phyloP scores from a whole-genome alignment of 225 moss, liverwort and hornwort species.

The Sphagnum contortum region DNA sequence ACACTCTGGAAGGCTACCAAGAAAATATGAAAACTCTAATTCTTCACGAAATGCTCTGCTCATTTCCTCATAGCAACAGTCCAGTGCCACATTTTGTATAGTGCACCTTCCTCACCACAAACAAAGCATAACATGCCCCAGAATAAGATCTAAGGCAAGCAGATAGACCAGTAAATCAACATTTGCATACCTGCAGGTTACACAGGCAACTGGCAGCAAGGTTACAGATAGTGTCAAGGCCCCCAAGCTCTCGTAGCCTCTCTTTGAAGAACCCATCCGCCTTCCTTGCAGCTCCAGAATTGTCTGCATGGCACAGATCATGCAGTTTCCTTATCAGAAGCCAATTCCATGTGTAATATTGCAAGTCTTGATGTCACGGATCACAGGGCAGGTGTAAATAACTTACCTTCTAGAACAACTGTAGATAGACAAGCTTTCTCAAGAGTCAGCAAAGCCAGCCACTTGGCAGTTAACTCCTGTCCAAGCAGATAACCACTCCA shows the following conservation, averaged over 20 bases:
- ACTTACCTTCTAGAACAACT: conserved; percentile 83
- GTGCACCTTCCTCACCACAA: too few relatives aligned
- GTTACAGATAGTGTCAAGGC: conserved; percentile 87
- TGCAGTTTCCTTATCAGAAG: too few relatives aligned
- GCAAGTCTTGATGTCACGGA: too few relatives aligned
- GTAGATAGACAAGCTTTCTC: conserved; percentile 99
- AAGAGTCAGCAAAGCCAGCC: conserved; percentile 87
- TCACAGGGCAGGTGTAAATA: too few relatives aligned
- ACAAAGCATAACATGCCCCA: too few relatives aligned
- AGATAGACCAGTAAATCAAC: background rate
- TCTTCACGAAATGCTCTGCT: too few relatives aligned
- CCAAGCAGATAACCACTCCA: conserved; percentile 74
- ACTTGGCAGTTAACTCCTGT: conserved; percentile 90
- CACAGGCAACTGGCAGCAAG: conserved; percentile 82
- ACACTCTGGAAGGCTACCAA: too few relatives aligned
- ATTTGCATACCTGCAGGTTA: conserved; percentile 65
- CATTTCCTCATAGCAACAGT: too few relatives aligned
- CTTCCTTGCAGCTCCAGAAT: conserved; percentile 63
- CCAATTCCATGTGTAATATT: too few relatives aligned
- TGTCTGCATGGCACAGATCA: conserved; percentile 44
- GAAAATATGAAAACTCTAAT: too few relatives aligned
- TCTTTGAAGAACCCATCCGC: conserved; percentile 87
- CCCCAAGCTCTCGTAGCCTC: conserved; percentile 96
- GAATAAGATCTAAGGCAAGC: too few relatives aligned
- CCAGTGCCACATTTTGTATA: too few relatives aligned